These are phyloP conservation scores for Trichopus zeylanicus DNA, from an alignment of 116 monocot genomes.

Conservation along the genomic window DNA sequence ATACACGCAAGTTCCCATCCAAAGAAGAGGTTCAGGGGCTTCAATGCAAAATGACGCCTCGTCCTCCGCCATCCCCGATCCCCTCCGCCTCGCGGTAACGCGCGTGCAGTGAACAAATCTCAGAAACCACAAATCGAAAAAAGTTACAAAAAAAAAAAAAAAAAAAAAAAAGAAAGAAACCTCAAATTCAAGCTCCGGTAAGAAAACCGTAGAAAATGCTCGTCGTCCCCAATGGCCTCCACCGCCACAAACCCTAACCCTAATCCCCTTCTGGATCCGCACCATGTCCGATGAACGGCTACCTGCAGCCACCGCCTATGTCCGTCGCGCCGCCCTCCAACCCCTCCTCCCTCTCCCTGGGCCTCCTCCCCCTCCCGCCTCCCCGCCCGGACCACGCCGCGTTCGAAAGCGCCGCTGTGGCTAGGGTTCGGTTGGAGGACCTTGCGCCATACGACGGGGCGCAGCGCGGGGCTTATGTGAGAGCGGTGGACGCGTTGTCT, in stretches of 20 bases:
- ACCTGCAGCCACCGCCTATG: constrained; percentile 8
- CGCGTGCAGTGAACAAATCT: background rate
- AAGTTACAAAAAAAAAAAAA: too few relatives aligned
- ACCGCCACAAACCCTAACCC: background rate
- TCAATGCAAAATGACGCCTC: background rate
- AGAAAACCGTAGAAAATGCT: constrained; percentile 5
- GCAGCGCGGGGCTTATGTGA: constrained; percentile 25
- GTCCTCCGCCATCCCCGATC: background rate
- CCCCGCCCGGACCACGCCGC: constrained; percentile 1
- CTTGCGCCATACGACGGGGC: constrained; percentile 65
- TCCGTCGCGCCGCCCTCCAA: background rate
- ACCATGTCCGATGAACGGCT: constrained; percentile 32
- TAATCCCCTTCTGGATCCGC: background rate
- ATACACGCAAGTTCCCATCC: too few relatives aligned
- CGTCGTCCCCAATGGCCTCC: background rate
- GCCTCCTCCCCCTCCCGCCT: constrained; percentile 4
- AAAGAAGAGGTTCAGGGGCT: too few relatives aligned
- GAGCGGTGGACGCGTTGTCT: constrained; percentile 59
- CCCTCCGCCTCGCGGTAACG: background rate
- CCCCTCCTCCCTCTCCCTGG: constrained; percentile 12
- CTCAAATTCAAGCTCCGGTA: background rate
- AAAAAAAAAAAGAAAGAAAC: background rate
- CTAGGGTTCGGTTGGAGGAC: constrained; percentile 53
- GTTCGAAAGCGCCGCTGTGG: constrained; percentile 13
- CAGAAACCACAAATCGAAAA: too few relatives aligned